These are phyloP conservation scores for Annulohypoxylon nitens DNA, from an alignment of 495 filamentous ascomycete genomes.

Conservation along the genomic window DNA sequence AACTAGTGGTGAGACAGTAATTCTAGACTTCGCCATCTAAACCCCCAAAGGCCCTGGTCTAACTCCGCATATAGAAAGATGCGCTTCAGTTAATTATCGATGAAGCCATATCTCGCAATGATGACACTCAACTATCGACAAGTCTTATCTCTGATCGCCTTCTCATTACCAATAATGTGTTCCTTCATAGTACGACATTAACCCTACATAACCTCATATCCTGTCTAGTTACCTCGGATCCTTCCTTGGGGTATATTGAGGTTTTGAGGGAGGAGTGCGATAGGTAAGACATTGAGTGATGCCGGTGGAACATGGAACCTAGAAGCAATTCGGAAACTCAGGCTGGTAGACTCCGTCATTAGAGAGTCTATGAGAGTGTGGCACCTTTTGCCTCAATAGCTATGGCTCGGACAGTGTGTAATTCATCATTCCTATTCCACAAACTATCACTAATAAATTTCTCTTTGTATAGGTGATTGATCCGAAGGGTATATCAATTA, in stretches of 20 bases:
- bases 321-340: slow-evolving; percentile 6
- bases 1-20: too few species aligned
- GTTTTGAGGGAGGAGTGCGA: slow-evolving; percentile 5
- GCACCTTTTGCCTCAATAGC: slow-evolving; percentile 1
- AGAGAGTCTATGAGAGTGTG: slow-evolving; percentile 1
- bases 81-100: too few species aligned
- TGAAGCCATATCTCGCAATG: too few species aligned
- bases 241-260: slow-evolving; percentile 8
- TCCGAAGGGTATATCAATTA: neutral
- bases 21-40: too few species aligned
- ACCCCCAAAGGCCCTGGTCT: too few species aligned
- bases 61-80: too few species aligned
- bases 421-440: neutral
- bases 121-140: neutral
- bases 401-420: neutral
- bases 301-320: neutral
- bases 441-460: neutral
- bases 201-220: slow-evolving; percentile 7
- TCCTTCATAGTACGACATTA: neutral
- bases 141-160: slow-evolving; percentile 2
- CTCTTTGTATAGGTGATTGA: neutral
- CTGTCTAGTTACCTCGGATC: neutral
- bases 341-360: neutral
- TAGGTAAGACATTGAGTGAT: neutral
- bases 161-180: slow-evolving; percentile 9